phyloP scores from a whole-genome alignment of 1,139 yeast genomes.

The Blastobotrys indianensis region DNA sequence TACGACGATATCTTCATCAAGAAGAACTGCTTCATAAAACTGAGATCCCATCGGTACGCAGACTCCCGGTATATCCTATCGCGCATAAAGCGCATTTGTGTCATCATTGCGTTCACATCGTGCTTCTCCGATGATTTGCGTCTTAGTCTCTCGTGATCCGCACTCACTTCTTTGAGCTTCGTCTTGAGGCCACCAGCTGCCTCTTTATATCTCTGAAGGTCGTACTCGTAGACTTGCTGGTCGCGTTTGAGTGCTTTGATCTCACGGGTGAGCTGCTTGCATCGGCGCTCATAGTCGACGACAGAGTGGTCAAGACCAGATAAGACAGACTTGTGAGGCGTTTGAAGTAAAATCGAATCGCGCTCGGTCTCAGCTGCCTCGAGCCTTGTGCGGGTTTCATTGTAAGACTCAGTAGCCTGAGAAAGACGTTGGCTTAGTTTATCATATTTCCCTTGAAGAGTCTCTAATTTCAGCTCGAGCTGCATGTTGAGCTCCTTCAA shows the following conservation, averaged over 20 bases:
- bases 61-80: conserved; percentile 26
- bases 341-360: conserved; percentile 3
- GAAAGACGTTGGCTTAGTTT: conserved; percentile 13
- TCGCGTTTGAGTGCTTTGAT: conserved; percentile 5
- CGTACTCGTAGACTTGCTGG: conserved; percentile 8
- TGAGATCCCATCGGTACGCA: conserved; percentile 43
- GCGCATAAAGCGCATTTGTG: conserved; percentile 22
- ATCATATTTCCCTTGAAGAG: conserved; percentile 15
- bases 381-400: conserved; percentile 12
- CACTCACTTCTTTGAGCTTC: conserved; percentile 5
- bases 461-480: conserved; percentile 15
- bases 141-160: conserved; percentile 1
- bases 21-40: conserved; percentile 47
- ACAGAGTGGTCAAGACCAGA: neutral
- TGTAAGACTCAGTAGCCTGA: conserved; percentile 8
- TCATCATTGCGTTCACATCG: conserved; percentile 17
- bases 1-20: conserved; percentile 44
- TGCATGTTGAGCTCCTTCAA: conserved; percentile 7
- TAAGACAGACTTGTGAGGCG: conserved; percentile 2
- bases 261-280: conserved; percentile 7
- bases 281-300: conserved; percentile 3
- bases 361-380: conserved; percentile 13
- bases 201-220: conserved; percentile 17
- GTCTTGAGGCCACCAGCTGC: conserved; percentile 13
- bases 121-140: neutral